A percentile compares a stretch with the other conserved stretches of the same genome.
Evolutionary conservation across 352 stramenopile genomes (phyloP).

Genomic region (Globisporangium cystogenes): DNA sequence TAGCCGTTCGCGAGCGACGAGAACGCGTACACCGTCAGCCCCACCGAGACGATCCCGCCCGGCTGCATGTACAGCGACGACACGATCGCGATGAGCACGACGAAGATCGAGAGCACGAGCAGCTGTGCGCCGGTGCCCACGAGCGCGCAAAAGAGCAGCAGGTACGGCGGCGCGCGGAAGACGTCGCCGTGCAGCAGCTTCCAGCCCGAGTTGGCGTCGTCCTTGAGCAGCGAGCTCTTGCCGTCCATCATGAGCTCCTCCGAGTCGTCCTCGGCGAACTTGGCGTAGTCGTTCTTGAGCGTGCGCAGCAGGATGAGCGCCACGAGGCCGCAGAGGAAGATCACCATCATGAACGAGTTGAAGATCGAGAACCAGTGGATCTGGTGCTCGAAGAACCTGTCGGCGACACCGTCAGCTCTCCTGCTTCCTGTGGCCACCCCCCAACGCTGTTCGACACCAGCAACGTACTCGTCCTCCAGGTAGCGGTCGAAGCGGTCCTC

Average conservation of each 20-base stretch:
- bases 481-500: conserved; percentile 97
- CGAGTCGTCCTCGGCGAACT: conserved; percentile 84
- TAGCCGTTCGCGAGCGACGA: conserved; percentile 90
- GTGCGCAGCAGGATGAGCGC: conserved; percentile 93
- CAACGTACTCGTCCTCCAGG: conserved; percentile 92
- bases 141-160: conserved; percentile 95
- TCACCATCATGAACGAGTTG: conserved; percentile 98
- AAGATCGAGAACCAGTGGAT: conserved; percentile 99
- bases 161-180: conserved; percentile 89
- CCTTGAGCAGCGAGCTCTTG: conserved; percentile 73
- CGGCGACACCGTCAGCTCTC: background rate
- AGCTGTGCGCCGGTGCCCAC: conserved; percentile 96
- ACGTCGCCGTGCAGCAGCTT: conserved; percentile 96
- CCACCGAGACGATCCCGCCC: conserved; percentile 93
- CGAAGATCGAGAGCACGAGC: conserved; percentile 88
- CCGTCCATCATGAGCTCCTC: conserved; percentile 83
- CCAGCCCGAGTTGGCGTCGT: conserved; percentile 90
- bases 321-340: conserved; percentile 94
- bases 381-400: conserved; percentile 98
- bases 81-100: conserved; percentile 96
- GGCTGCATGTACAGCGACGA: conserved; percentile 96
- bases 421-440: too few species aligned
- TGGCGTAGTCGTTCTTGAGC: conserved; percentile 93
- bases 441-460: too few species aligned
- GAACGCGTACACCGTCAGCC: conserved; percentile 93